Evolutionary conservation across 345 rosid genomes (phyloP).

Genomic region (Cardamine resedifolia): DNA sequence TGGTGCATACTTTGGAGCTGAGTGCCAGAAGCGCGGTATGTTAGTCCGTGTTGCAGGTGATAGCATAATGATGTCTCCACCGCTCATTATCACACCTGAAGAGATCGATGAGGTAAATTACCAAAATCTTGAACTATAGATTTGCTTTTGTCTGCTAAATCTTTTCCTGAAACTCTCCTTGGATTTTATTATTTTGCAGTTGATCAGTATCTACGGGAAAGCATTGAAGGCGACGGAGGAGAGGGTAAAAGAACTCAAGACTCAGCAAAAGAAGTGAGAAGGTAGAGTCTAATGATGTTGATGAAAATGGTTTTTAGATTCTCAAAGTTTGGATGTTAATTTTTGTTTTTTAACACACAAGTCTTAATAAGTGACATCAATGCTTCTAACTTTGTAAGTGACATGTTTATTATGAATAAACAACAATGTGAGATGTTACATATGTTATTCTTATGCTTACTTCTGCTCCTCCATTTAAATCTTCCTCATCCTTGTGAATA

Average conservation of each 20-base stretch:
- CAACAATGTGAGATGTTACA: too few species aligned
- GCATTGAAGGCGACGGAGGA: constrained; percentile 82
- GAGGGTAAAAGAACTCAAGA: constrained; percentile 79
- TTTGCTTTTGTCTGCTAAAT: not conserved
- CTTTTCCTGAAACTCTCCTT: not conserved
- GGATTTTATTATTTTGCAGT: constrained; percentile 43
- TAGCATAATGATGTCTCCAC: constrained; percentile 91
- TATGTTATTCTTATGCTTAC: too few species aligned
- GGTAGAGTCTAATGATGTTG: constrained; percentile 37
- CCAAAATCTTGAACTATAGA: not conserved
- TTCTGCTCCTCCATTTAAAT: too few species aligned
- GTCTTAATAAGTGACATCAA: too few species aligned
- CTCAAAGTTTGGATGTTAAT: too few species aligned
- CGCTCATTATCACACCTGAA: constrained; percentile 60
- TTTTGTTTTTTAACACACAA: too few species aligned
- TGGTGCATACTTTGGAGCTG: constrained; percentile 85
- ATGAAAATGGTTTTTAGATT: constrained; percentile 22
- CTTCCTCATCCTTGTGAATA: too few species aligned
- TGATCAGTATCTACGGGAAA: constrained; percentile 63
- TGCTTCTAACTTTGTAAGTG: too few species aligned
- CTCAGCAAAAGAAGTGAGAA: constrained; percentile 48
- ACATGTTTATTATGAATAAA: too few species aligned
- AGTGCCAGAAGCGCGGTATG: constrained; percentile 80
- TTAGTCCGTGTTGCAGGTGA: constrained; percentile 90
- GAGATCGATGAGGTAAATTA: constrained; percentile 71